A percentile compares a stretch with the other conserved stretches of the same genome.
phyloP scores from a whole-genome alignment of 129 eudicot genomes.

The Pulicaria dysenterica region DNA sequence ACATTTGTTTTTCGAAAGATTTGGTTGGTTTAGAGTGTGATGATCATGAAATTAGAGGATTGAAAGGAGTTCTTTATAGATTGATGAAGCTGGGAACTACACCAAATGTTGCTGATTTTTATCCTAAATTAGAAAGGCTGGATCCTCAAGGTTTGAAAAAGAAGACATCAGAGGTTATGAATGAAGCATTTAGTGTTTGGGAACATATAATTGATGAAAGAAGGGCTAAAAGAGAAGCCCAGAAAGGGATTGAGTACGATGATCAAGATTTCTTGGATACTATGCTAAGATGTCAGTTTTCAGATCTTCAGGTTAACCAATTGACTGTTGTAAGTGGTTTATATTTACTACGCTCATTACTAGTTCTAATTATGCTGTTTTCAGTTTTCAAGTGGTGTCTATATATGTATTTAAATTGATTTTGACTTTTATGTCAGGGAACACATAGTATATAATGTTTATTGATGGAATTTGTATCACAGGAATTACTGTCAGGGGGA shows the following conservation, averaged over 20 bases:
- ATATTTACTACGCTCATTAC: no score
- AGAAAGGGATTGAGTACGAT: not conserved
- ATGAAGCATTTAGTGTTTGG: slow-evolving; percentile 36
- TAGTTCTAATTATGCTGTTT: no score
- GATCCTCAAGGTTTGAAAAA: slow-evolving; percentile 39
- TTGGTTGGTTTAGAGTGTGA: slow-evolving; percentile 22
- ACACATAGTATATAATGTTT: no score
- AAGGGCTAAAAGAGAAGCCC: not conserved
- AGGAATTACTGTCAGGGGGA: slow-evolving; percentile 61
- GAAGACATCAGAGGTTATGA: slow-evolving; percentile 29
- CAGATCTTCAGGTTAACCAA: slow-evolving; percentile 43
- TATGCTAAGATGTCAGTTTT: slow-evolving; percentile 35
- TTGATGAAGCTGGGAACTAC: slow-evolving; percentile 39
- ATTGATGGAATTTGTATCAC: not conserved
- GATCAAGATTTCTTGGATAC: slow-evolving; percentile 42
- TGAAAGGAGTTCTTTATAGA: slow-evolving; percentile 29
- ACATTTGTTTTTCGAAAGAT: slow-evolving; percentile 39
- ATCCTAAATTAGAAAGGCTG: slow-evolving; percentile 28
- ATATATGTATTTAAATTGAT: not conserved
- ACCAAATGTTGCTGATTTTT: slow-evolving; percentile 39
- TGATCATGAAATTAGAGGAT: slow-evolving; percentile 10
- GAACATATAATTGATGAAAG: slow-evolving; percentile 32
- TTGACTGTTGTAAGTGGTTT: slow-evolving; percentile 33
- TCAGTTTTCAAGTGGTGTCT: not conserved
- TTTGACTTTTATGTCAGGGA: no score